Evolutionary conservation across 805 yeast genomes (phyloP).

Genomic region (Vanderwaltozyma verrucispora): DNA sequence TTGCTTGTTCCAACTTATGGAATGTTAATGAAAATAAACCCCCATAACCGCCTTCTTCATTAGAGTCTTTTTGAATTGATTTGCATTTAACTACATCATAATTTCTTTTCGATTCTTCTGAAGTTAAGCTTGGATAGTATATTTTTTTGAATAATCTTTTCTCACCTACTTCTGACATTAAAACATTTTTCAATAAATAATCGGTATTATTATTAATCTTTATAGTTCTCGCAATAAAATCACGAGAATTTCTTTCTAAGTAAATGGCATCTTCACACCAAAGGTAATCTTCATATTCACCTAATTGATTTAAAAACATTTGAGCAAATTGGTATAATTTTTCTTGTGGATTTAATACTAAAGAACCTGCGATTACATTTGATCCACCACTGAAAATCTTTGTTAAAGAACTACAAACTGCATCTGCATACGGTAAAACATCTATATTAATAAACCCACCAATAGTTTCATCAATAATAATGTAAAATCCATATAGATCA

Average conservation of each 20-base stretch:
- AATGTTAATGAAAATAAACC: conserved; percentile 73
- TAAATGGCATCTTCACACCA: conserved; percentile 95
- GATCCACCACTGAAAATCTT: conserved; percentile 92
- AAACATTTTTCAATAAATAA: conserved; percentile 40
- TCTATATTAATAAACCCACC: conserved; percentile 84
- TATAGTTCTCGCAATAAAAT: conserved; percentile 55
- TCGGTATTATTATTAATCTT: conserved; percentile 45
- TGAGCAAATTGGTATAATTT: conserved; percentile 36
- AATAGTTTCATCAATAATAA: conserved; percentile 89
- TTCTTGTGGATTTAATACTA: conserved; percentile 65
- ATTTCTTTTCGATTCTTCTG: conserved; percentile 41
- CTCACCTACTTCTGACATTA: conserved; percentile 31
- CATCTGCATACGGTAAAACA: conserved; percentile 73
- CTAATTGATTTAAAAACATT: conserved; percentile 31
- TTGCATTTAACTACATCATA: conserved; percentile 60
- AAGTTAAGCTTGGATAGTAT: conserved; percentile 54
- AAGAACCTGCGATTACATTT: conserved; percentile 89
- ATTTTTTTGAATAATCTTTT: conserved; percentile 44
- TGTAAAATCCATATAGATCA: conserved; percentile 58
- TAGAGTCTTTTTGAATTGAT: not conserved
- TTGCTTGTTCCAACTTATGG: conserved; percentile 51
- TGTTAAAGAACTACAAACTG: conserved; percentile 77
- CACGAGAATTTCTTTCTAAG: conserved; percentile 87
- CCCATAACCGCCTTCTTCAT: conserved; percentile 71
- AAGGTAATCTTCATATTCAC: conserved; percentile 57